phyloP scores from a whole-genome alignment of 2,329 filamentous ascomycete genomes.

The Rutstroemia sp. region DNA sequence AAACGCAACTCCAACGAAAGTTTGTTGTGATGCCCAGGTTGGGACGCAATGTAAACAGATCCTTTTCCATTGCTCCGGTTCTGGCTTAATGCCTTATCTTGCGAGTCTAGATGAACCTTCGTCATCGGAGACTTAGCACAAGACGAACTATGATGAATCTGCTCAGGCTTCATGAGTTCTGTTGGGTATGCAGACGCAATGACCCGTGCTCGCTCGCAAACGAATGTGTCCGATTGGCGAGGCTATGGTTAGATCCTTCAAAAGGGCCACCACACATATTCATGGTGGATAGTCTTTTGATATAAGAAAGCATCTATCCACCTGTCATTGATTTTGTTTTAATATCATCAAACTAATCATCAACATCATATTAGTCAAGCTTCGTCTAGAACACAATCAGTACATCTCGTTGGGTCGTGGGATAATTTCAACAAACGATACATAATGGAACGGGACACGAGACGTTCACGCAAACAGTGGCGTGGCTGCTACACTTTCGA shows the following conservation, averaged over 20 bases:
- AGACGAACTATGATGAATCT: not conserved
- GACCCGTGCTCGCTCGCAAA: not conserved
- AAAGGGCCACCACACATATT: not conserved
- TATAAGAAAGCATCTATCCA: not conserved
- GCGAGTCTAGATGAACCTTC: not conserved
- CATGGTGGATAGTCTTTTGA: not conserved
- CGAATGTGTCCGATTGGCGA: not conserved
- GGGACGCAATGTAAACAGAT: too few species aligned
- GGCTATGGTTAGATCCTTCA: not conserved
- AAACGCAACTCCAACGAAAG: not conserved
- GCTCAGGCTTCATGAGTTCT: too few species aligned
- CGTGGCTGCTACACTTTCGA: constrained; percentile 81
- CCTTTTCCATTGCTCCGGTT: too few species aligned
- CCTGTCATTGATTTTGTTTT: not conserved
- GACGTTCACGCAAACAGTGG: constrained; percentile 71
- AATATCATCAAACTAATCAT: constrained; percentile 1
- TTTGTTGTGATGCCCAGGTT: not conserved
- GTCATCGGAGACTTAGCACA: not conserved
- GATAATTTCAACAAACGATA: constrained; percentile 82
- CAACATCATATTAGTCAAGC: constrained; percentile 42
- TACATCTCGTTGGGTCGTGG: constrained; percentile 86
- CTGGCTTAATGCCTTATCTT: not conserved
- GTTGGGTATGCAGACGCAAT: not conserved
- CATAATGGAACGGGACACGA: constrained; percentile 71
- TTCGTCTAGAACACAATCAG: constrained; percentile 53